These are phyloP conservation scores for Colletotrichum costaricense DNA, from an alignment of 2,329 filamentous ascomycete species.

Conservation along the genomic window DNA sequence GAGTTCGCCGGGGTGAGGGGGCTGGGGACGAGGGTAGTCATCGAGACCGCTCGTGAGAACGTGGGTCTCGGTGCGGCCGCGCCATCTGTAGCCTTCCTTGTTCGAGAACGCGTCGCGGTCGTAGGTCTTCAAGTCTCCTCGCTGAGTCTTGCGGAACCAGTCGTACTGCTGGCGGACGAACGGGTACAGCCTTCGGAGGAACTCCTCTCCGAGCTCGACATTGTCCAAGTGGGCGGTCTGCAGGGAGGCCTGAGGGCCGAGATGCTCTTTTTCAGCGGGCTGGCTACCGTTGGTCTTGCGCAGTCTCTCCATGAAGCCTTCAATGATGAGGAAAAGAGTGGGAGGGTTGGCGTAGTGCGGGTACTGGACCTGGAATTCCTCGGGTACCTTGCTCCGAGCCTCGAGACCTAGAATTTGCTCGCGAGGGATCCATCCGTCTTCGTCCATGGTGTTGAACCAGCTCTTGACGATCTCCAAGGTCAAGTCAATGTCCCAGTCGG, in stretches of 20 bases:
- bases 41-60: constrained; percentile 94
- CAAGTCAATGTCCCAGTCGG: constrained; percentile 94
- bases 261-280: constrained; percentile 54
- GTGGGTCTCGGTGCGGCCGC: constrained; percentile 86
- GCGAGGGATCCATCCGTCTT: constrained; percentile 96
- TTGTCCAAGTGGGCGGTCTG: constrained; percentile 76
- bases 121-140: constrained; percentile 89
- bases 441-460: constrained; percentile 97
- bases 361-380: constrained; percentile 94
- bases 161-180: constrained; percentile 89
- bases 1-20: constrained; percentile 94
- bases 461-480: constrained; percentile 89
- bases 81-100: constrained; percentile 97
- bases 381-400: constrained; percentile 92
- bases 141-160: constrained; percentile 95
- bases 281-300: constrained; percentile 64
- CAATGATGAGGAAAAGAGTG: constrained; percentile 90
- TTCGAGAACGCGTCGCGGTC: constrained; percentile 88
- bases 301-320: constrained; percentile 84
- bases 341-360: constrained; percentile 98
- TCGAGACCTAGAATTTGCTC: constrained; percentile 95
- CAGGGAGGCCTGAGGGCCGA: constrained; percentile 57
- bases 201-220: constrained; percentile 74
- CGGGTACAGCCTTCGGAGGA: constrained; percentile 84
- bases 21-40: constrained; percentile 93